Base-by-base conservation (phyloP, 306 rosid species). In the Castanea crenata region DNA sequence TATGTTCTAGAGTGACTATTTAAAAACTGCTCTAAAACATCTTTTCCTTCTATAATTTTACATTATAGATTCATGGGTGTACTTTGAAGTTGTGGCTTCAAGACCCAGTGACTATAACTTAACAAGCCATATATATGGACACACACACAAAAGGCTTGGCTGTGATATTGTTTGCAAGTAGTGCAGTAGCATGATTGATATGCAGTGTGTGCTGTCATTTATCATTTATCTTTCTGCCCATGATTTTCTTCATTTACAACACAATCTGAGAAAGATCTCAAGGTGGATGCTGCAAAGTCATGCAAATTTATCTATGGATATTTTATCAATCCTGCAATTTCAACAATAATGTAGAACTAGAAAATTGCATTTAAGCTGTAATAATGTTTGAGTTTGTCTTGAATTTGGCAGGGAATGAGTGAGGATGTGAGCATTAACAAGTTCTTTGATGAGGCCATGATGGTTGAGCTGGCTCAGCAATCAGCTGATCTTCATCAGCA, bases 381-480 rank as follows among this genome's bases (percentile, higher is more conserved):
- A 68, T 67, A 74, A 2, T 6, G 32, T 44, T 16, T 20, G 51
- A 15, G 21, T 7, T 55, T 29, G 29, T 38, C 79, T 64, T 77
- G 44, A 55, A 82, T 79, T 78, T 84, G 77, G 65, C 92, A 92
- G 99, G 99, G 98, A 80, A 95, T 92, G 98, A 95, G 99, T 18
- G 98, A 95, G 88, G 97, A 92, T 71, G 99, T 95, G 74, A 95
- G 98, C 91, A 95, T 93, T 67, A 88, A 90, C 71, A 94, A 95
- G 75, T 95, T 95, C 84, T 95, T 95, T 11, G 99, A 95, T 12
- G 99, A 95, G 90, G 97, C 98, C 52, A 95, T 95, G 99, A 91
- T 93, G 99, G 96, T 93, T 76, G 99, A 95, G 56, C 89, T 93
- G 81, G 99, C 97, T n/a, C 98, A 95, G 84, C 99, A 92, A 78